Percentiles rank a stretch among this genome's conserved stretches.
phyloP scores from a whole-genome alignment of 2,329 filamentous ascomycete species.

The Sporothrix luriei region DNA sequence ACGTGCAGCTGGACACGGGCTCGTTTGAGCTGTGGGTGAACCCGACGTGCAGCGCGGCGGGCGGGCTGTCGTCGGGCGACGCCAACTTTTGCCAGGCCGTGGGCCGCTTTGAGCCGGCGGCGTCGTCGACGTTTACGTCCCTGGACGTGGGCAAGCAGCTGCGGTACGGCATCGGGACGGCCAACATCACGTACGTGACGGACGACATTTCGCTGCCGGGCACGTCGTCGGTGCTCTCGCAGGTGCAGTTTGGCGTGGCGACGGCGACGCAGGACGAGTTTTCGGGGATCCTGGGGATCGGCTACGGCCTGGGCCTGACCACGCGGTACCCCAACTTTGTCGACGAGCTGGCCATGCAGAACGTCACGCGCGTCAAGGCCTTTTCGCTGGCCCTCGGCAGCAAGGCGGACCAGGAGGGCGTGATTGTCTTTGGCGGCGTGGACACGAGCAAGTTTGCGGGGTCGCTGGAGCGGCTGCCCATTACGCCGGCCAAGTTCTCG shows the following conservation, averaged over 20 bases:
- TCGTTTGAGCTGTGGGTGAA: conserved; percentile 62
- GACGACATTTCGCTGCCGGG: conserved; percentile 52
- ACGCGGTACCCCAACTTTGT: conserved; percentile 56
- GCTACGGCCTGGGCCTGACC: conserved; percentile 59
- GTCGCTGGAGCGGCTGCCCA: conserved; percentile 60
- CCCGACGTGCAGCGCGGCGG: conserved; percentile 26
- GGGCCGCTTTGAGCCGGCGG: conserved; percentile 49
- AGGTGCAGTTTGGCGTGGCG: conserved; percentile 69
- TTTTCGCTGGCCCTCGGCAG: conserved; percentile 69
- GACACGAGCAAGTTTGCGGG: conserved; percentile 67
- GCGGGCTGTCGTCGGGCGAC: conserved; percentile 25
- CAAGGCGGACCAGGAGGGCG: conserved; percentile 61
- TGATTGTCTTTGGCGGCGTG: conserved; percentile 68
- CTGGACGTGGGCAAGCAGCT: conserved; percentile 47
- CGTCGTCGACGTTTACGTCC: conserved; percentile 27
- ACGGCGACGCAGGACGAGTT: conserved; percentile 52
- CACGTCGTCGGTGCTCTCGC: conserved; percentile 48
- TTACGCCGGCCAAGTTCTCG: conserved; percentile 58
- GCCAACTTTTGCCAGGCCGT: conserved; percentile 37
- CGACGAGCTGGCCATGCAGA: conserved; percentile 54
- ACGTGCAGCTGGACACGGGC: conserved; percentile 61
- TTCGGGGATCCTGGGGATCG: conserved; percentile 71
- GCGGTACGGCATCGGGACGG: conserved; percentile 55
- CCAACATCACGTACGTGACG: conserved; percentile 54
- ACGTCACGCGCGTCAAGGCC: conserved; percentile 61